Percentiles rank a stretch among this genome's conserved stretches.
Evolutionary conservation across 2,329 filamentous ascomycete genomes (phyloP).

Genomic region (Alternaria angustiovoidea): DNA sequence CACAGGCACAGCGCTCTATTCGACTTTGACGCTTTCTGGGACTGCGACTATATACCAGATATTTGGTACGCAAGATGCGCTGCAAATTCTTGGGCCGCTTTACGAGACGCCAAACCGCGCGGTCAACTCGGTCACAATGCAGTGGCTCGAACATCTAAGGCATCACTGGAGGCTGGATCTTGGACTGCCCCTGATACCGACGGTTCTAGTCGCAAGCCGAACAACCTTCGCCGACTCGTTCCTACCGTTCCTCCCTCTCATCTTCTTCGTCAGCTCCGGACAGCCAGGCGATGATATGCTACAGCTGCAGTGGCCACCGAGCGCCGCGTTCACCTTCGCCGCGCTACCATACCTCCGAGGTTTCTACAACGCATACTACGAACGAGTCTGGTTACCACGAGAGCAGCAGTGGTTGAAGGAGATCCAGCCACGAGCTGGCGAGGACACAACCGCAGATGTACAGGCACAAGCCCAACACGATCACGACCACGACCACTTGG

Average conservation of each 20-base stretch:
- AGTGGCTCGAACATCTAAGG: conserved; percentile 38
- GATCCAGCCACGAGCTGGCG: conserved; percentile 64
- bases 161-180: conserved; percentile 63
- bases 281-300: conserved; percentile 54
- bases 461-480: conserved; percentile 28
- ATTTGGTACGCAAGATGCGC: conserved; percentile 70
- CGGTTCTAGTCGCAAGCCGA: conserved; percentile 72
- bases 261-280: conserved; percentile 66
- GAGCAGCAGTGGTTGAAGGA: conserved; percentile 70
- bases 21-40: conserved; percentile 63
- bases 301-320: conserved; percentile 71
- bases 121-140: conserved; percentile 42
- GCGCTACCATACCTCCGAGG: conserved; percentile 71
- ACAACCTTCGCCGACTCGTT: conserved; percentile 70
- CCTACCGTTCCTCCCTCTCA: conserved; percentile 69
- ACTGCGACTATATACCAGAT: conserved; percentile 70
- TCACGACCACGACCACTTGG: conserved; percentile 39
- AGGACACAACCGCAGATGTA: conserved; percentile 26
- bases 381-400: conserved; percentile 64
- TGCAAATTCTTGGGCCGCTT: conserved; percentile 59
- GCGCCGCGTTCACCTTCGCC: conserved; percentile 70
- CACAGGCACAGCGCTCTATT: conserved; percentile 56
- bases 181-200: conserved; percentile 72
- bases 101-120: conserved; percentile 45
- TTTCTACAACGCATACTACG: conserved; percentile 70